phyloP scores from a whole-genome alignment of 306 rosid species.

The Mimosa pudica region DNA sequence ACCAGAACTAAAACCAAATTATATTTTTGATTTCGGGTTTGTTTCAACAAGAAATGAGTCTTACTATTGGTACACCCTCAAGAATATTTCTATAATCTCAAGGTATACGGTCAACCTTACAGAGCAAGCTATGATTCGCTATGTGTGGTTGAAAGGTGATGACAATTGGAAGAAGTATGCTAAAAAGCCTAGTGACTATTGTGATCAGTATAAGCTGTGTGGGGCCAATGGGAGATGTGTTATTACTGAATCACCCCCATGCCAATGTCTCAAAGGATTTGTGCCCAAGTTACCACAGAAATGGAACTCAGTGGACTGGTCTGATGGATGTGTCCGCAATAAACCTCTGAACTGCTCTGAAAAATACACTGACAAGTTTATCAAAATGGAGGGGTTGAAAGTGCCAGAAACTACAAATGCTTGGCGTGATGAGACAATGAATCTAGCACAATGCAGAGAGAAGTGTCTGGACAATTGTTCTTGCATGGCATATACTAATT shows the following conservation, averaged over 20 bases:
- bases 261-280: conserved; percentile 9
- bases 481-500: conserved; percentile 5
- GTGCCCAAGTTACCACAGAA: not conserved
- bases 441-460: not conserved
- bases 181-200: not conserved
- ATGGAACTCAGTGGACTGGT: not conserved
- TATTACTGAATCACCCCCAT: not conserved
- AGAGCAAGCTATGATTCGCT: not conserved
- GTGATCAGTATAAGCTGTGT: not conserved
- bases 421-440: not conserved
- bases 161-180: not conserved
- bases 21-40: not conserved
- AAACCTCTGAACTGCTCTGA: not conserved
- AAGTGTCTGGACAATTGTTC: not conserved
- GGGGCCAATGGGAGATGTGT: not conserved
- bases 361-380: not conserved
- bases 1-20: not conserved
- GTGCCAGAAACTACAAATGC: not conserved
- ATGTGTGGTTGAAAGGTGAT: not conserved
- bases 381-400: not conserved
- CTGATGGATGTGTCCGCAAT: conserved; percentile 5
- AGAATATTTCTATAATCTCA: not conserved
- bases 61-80: not conserved
- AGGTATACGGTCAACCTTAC: not conserved
- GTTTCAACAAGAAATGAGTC: not conserved